Evolutionary conservation across 208 protist genomes (phyloP), one percentile per base, ranked within the genome.

Genomic region (Trypanosoma theileri): DNA sequence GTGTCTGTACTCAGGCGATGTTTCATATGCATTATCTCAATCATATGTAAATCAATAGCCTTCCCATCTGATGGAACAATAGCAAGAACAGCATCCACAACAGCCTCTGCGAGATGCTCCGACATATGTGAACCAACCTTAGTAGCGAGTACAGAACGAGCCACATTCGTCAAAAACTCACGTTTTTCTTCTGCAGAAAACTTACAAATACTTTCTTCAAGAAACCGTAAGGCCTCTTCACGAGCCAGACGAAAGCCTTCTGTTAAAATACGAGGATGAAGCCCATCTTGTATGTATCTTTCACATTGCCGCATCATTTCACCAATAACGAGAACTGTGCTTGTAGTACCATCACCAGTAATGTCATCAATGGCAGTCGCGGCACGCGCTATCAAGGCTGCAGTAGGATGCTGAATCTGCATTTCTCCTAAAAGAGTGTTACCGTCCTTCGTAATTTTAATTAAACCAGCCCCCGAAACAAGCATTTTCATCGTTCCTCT

Each of bases 401-500:
- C 99, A 21, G 99, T 99, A 24, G 99, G 99, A 80, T 99, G 98
- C 77, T 99, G 97, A 77, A 99, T 99, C 83, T 99, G 99, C 98
- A 99, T 99, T 79, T 99, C 98, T 45, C 99, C 91, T 12, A 99
- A 86, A 28, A 99, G 92, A 26, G 99, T 98, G 71, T 97, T 98
- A 28, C 99, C 99, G 67, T 99, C 99, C 83, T 99, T 99, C 10
- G 99, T 99, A 21, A 99, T 96, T 83, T 99, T 99, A 59, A 99
- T 99, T 56, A 99, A 93, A 24, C 99, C 99, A 68, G 97, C 91
- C 52, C 99, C 99, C 41, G 90, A 96, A 14, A 99, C 98, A 9
- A 99, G 91, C 98, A 99, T 99, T 72, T 99, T 99, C 77, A 99
- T 95, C 11, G 98, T 99, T 57, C 98, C 99, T 74, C 96, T 97